Evolutionary conservation across 768 basidiomycete genomes (phyloP).

Genomic region (Arthromyces matolae): DNA sequence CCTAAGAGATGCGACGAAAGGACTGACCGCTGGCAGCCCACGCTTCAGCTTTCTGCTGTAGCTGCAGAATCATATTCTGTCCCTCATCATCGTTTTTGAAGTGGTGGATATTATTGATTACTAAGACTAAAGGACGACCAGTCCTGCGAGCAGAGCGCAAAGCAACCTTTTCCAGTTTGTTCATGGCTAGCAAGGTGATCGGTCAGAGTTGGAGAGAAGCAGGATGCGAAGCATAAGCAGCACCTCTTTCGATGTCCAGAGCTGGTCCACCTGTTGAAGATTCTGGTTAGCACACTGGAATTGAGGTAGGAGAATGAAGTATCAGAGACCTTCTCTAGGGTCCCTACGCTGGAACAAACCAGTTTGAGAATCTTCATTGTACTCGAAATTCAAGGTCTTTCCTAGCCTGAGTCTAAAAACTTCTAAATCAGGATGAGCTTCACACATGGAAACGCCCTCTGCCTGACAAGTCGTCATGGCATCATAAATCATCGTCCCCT

Average conservation of each 20-base stretch:
- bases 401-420: constrained; percentile 84
- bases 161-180: constrained; percentile 85
- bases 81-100: constrained; percentile 79
- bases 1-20: neutral
- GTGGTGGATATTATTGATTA: constrained; percentile 77
- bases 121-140: constrained; percentile 70
- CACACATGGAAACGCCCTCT: constrained; percentile 67
- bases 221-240: too few species aligned
- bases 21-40: constrained; percentile 77
- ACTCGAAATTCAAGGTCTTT: constrained; percentile 84
- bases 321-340: constrained; percentile 65
- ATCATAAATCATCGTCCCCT: constrained; percentile 81
- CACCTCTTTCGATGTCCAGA: constrained; percentile 79
- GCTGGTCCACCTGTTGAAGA: constrained; percentile 58
- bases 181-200: constrained; percentile 48
- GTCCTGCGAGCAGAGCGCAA: constrained; percentile 53
- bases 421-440: constrained; percentile 84
- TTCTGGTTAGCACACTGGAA: neutral
- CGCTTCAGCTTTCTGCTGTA: constrained; percentile 81
- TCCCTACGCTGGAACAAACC: constrained; percentile 80
- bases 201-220: neutral
- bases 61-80: constrained; percentile 72
- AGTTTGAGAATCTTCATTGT: constrained; percentile 76
- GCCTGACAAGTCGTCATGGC: constrained; percentile 74
- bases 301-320: neutral